These are phyloP conservation scores for Vaccinium myrtillus DNA, from an alignment of 148 eudicot genomes.

Conservation along the genomic window DNA sequence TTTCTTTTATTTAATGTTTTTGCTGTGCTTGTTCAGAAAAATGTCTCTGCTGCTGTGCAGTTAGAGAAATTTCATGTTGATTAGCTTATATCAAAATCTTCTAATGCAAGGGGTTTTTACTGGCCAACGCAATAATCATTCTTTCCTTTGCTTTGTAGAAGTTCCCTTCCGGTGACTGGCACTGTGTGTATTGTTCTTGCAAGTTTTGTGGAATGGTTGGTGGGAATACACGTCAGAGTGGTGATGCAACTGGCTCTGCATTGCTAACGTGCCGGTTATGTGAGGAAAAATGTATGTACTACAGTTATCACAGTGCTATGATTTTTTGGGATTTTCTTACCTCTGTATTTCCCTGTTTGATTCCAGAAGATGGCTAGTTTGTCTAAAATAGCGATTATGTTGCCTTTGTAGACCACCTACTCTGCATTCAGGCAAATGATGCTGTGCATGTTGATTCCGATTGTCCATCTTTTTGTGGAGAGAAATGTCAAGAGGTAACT, in stretches of 20 bases:
- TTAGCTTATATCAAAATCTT: not conserved
- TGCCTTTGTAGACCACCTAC: conserved; percentile 56
- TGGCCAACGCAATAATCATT: not conserved
- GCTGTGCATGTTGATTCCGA: conserved; percentile 22
- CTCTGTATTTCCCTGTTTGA: conserved; percentile 11
- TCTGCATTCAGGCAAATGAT: conserved; percentile 44
- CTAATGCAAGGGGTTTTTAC: not conserved
- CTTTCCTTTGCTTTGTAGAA: conserved; percentile 39
- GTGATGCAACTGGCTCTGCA: conserved; percentile 29
- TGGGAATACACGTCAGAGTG: conserved; percentile 30
- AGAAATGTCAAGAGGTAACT: conserved; percentile 67
- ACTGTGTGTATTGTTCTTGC: conserved; percentile 82
- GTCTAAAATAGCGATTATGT: conserved; percentile 16
- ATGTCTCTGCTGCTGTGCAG: not conserved
- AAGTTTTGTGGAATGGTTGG: conserved; percentile 66
- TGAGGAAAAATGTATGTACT: conserved; percentile 71
- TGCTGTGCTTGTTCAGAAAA: no score
- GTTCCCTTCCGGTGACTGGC: conserved; percentile 92
- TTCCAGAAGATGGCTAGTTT: conserved; percentile 14
- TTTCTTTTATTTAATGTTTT: not conserved
- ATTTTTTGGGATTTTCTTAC: not conserved
- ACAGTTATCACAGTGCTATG: not conserved
- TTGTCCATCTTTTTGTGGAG: conserved; percentile 58
- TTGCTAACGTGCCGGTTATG: conserved; percentile 68
- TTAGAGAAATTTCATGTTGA: not conserved